These are phyloP conservation scores for Boletus speciosus DNA, from an alignment of 768 basidiomycete species.

Conservation along the genomic window DNA sequence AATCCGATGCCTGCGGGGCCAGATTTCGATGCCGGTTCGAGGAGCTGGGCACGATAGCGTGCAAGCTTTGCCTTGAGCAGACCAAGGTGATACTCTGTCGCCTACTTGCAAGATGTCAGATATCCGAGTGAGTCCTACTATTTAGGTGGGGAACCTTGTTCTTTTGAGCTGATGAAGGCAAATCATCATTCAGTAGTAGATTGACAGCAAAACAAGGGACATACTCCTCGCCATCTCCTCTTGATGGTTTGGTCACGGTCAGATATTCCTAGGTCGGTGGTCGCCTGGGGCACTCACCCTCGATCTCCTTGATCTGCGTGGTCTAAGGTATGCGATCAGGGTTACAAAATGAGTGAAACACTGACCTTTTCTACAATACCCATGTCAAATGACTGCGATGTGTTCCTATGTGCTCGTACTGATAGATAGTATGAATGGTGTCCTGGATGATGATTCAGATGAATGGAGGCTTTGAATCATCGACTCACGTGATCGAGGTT, in stretches of 20 bases:
- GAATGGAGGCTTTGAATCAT: not conserved
- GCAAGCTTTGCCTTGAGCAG: conserved; percentile 93
- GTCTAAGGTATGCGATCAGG: conserved; percentile 4
- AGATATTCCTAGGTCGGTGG: conserved; percentile 4
- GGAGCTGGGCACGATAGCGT: conserved; percentile 89
- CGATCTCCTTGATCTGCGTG: conserved; percentile 86
- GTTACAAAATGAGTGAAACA: conserved; percentile 1
- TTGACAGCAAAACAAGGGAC: conserved; percentile 30
- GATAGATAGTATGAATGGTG: not conserved
- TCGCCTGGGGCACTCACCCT: conserved; percentile 57
- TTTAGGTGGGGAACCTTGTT: conserved; percentile 66
- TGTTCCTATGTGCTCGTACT: not conserved
- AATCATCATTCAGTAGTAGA: not conserved
- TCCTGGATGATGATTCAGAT: not conserved
- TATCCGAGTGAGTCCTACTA: not conserved
- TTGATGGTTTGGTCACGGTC: conserved; percentile 28
- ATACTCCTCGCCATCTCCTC: conserved; percentile 98
- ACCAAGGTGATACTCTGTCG: conserved; percentile 92
- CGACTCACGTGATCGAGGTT: conserved; percentile 8
- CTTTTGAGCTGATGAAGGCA: conserved; percentile 70
- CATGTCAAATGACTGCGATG: conserved; percentile 49
- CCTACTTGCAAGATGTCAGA: conserved; percentile 43
- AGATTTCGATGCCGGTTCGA: conserved; percentile 87
- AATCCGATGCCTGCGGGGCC: conserved; percentile 80
- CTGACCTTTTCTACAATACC: conserved; percentile 90